Conservation (phyloP, 2,329 filamentous ascomycete genomes). For the Ophiostoma ips region DNA sequence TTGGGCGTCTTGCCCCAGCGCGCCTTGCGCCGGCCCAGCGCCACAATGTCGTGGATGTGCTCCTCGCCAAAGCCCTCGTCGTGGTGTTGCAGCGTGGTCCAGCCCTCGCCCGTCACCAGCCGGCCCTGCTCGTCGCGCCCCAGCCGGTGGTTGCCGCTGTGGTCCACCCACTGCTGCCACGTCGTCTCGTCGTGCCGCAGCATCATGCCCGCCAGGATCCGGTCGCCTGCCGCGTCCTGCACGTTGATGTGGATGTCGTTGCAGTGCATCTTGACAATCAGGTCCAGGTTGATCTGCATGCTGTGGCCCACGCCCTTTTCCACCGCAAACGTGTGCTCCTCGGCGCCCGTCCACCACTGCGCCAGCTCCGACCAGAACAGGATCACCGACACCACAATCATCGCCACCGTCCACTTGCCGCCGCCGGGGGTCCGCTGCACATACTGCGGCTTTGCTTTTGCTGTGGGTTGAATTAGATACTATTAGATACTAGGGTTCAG, state of each 20-base stretch:
- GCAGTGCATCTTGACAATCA: conserved; percentile 85
- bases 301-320: conserved; percentile 80
- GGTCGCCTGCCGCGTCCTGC: conserved; percentile 86
- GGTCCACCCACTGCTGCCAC: conserved; percentile 71
- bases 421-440: conserved; percentile 71
- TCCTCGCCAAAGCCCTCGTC: conserved; percentile 63
- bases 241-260: conserved; percentile 87
- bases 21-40: conserved; percentile 47
- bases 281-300: conserved; percentile 88
- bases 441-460: conserved; percentile 92
- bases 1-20: conserved; percentile 66
- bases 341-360: conserved; percentile 73
- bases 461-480: conserved; percentile 29
- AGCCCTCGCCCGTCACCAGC: conserved; percentile 42
- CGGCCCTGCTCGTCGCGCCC: conserved; percentile 41
- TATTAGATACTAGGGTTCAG: background rate
- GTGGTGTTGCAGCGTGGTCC: conserved; percentile 33
- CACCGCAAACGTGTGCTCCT: conserved; percentile 82
- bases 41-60: conserved; percentile 84
- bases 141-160: conserved; percentile 49
- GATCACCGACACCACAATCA: conserved; percentile 58
- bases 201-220: conserved; percentile 66
- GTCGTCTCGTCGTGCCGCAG: conserved; percentile 63
- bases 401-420: conserved; percentile 83
- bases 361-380: conserved; percentile 66